Base-by-base conservation (phyloP, 1,139 yeast species). In the Yamadazyma triangularis region DNA sequence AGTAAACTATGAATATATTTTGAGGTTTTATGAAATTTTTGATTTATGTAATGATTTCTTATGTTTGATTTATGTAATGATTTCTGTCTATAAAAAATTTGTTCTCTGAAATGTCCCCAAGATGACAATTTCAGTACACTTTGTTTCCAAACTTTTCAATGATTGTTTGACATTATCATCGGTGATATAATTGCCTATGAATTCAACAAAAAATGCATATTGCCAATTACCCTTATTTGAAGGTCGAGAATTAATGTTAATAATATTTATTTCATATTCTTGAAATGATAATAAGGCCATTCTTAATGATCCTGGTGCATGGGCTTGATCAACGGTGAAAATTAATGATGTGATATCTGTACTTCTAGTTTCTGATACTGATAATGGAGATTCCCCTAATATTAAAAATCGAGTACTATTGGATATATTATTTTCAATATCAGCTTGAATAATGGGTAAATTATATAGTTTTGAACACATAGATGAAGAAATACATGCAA, bases 381-480 rank as follows among this genome's bases (percentile, higher is more conserved):
- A 32, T 3, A 42, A 36, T 5, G 35, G 31, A 28, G 35, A 25
- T 30, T 54, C 50, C 2, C 81, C 78, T 27, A 91, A 59, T 0
- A 87, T 71, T 33, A 91, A 58, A 51, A 91, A 91, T 39, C 97
- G 61, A 2, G 98, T 91, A 4, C 95, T 85, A 54, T 91, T 91
- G 21, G 76, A 77, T 26, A 64, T 53, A 36, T 66, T 66, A 49
- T 89, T 95, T 48, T 89, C 93, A 26, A 91, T 73, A 36, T 73
- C 70, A 5, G 62, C 48, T 19, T 58, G 54, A 24, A 79, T 47
- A 1, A 86, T 68, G 0, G 85, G 82, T 13, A 83, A 71, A 2
- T 70, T 62, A 43, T 79, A 78, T 14, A 83, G 61, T 13, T 64
- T 60, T 3, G 91, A 77, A 9, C 96, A 91, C 42, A 78, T 75